Percentiles rank a stretch among this genome's conserved stretches.
Evolutionary conservation across 1,284 basidiomycete genomes (phyloP).

Genomic region (Entoloma clypeatum): DNA sequence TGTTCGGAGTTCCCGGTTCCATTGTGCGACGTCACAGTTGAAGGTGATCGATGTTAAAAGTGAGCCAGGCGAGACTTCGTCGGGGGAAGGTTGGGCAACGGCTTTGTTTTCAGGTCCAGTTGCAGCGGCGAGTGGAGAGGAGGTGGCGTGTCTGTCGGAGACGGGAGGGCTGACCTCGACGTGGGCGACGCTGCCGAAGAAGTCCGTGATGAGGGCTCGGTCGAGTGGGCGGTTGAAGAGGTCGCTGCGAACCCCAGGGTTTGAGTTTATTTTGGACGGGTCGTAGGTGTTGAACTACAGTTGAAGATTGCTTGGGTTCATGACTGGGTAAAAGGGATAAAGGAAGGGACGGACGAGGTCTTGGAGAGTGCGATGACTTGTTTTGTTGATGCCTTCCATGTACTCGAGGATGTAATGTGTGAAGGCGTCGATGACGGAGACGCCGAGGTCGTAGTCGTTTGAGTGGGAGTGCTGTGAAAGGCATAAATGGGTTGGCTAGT

Average conservation of each 20-base stretch:
- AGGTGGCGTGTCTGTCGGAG: slow-evolving; percentile 1
- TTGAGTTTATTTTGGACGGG: slow-evolving; percentile 71
- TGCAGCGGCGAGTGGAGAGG: slow-evolving; percentile 10
- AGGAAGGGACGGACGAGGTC: slow-evolving; percentile 67
- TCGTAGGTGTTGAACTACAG: slow-evolving; percentile 80
- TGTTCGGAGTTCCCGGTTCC: too few species aligned
- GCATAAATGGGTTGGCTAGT: neutral
- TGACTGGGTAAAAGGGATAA: slow-evolving; percentile 4
- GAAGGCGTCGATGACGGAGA: slow-evolving; percentile 93
- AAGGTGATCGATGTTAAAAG: neutral
- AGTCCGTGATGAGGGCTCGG: slow-evolving; percentile 86
- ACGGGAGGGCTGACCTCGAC: slow-evolving; percentile 49
- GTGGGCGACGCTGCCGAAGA: slow-evolving; percentile 90
- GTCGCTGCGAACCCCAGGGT: slow-evolving; percentile 84
- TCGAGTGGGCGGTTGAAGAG: slow-evolving; percentile 71
- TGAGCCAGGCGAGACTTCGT: neutral
- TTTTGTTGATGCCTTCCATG: slow-evolving; percentile 92
- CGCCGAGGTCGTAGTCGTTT: slow-evolving; percentile 90
- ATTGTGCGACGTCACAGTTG: neutral
- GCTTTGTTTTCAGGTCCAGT: neutral
- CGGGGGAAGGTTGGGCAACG: neutral
- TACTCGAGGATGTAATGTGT: slow-evolving; percentile 91
- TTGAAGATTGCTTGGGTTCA: slow-evolving; percentile 5
- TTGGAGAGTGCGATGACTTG: slow-evolving; percentile 74
- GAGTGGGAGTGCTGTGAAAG: slow-evolving; percentile 72